Evolutionary conservation across 306 rosid genomes (phyloP).

Genomic region (Begonia loranthoides): DNA sequence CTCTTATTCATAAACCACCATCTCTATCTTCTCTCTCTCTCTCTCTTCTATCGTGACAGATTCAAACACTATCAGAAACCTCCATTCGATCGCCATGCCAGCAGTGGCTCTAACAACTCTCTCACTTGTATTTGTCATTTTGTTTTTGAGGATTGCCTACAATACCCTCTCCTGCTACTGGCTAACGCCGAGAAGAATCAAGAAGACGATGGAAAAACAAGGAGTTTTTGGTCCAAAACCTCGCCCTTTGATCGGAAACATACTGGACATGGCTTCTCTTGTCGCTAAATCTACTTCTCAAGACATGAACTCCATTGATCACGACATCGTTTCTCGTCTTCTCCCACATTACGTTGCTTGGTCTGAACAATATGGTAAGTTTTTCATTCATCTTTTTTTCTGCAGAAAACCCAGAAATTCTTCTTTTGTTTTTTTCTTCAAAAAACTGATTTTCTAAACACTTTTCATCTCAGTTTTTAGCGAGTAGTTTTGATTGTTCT

Average conservation of each 20-base stretch:
- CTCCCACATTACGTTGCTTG: conserved; percentile 70
- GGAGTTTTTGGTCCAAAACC: conserved; percentile 87
- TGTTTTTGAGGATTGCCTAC: conserved; percentile 31
- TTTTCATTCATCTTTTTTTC: neutral
- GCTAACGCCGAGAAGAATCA: conserved; percentile 62
- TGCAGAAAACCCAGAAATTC: no score
- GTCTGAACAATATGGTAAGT: conserved; percentile 57
- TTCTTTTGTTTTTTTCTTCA: no score
- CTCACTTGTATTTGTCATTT: conserved; percentile 12
- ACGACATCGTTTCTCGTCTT: conserved; percentile 77
- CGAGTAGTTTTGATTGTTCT: no score
- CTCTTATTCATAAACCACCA: no score
- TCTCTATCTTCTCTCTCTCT: no score
- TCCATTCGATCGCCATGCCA: conserved; percentile 12
- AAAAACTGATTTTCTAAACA: no score
- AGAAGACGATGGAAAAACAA: conserved; percentile 66
- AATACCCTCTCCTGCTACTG: conserved; percentile 43
- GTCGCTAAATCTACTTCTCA: conserved; percentile 57
- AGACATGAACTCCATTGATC: conserved; percentile 63
- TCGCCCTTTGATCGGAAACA: conserved; percentile 64
- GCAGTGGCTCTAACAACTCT: conserved; percentile 22
- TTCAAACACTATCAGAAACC: no score
- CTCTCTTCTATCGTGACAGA: no score
- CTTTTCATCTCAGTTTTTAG: no score
- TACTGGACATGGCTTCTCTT: conserved; percentile 61